Evolutionary conservation across 441 rosid species (phyloP), one percentile per base, ranked within the genome.

Genomic region (Melastoma candidum): DNA sequence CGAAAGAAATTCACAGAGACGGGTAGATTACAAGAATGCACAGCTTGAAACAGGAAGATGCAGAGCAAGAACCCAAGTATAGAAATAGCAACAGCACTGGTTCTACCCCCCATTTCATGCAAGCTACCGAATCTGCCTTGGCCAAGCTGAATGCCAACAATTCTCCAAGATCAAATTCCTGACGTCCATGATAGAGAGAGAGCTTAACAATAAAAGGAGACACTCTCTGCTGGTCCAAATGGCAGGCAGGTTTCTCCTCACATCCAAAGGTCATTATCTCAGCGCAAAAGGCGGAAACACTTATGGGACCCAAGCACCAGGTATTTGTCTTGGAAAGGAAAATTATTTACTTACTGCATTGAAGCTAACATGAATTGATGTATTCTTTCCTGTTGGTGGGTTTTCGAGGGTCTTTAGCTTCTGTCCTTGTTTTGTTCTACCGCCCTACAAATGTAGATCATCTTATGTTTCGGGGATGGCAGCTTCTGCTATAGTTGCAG

Each of bases 161-260:
- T 74, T 86, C 96, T 5, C 99, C 99, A 9, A 81, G 95, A 67
- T 89, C 97, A 51, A 93, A 96, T 17, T 65, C 97, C 97, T 44
- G 97, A 89, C 60, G 69, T 81, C 67, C 90, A 77, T 2, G 97
- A 89, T 54, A 17, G 22, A 17, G 22, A 76, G 82, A 78, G 97
- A 93, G 32, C 59, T 59, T 29, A 70, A 73, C 48, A 26, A 60
- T 53, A 86, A 93, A 83, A 93, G 88, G 78, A 82, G 99, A 56
- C 95, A 81, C 68, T 89, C 99, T 25, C 70, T 89, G 63, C 99
- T 51, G 87, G 79, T 56, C 68, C 77, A 49, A 89, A 89, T 73
- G 97, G 87, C 56, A 77, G 92, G 70, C 93, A 93, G 71, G 85
- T 79, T 41, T 85, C 99, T 67, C 99, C 97, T 3, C 71, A 74